A percentile compares a stretch with the other conserved stretches of the same genome.
phyloP scores from a whole-genome alignment of 768 basidiomycete genomes.

The Pilatotrama ljubarskyi region DNA sequence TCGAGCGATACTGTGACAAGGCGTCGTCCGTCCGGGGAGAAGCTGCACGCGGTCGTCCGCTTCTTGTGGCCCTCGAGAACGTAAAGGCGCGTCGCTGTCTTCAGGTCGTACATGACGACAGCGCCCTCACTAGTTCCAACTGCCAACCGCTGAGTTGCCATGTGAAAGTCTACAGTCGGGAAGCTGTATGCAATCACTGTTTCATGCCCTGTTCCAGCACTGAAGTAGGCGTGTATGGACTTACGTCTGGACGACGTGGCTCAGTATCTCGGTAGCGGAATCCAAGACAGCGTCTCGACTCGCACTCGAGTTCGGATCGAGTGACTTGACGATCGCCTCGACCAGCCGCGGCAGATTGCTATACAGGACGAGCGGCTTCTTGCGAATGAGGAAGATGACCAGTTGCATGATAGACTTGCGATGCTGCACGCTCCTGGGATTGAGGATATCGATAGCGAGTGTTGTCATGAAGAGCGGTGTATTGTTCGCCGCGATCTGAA shows the following conservation, averaged over 20 bases:
- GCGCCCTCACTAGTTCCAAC: slow-evolving; percentile 96
- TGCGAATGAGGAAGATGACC: slow-evolving; percentile 90
- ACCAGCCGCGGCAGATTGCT: slow-evolving; percentile 81
- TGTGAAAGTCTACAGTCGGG: slow-evolving; percentile 93
- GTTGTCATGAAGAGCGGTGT: slow-evolving; percentile 95
- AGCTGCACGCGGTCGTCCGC: slow-evolving; percentile 79
- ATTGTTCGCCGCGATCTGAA: slow-evolving; percentile 81
- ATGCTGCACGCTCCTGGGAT: slow-evolving; percentile 71
- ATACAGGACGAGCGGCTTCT: slow-evolving; percentile 86
- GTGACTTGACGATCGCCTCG: slow-evolving; percentile 94
- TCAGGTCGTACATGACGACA: slow-evolving; percentile 93
- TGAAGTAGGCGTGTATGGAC: slow-evolving; percentile 25
- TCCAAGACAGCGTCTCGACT: slow-evolving; percentile 85
- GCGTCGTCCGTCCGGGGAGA: slow-evolving; percentile 91
- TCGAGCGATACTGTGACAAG: slow-evolving; percentile 86
- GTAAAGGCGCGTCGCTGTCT: slow-evolving; percentile 92
- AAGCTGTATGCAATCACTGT: no score
- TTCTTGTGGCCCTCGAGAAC: slow-evolving; percentile 91
- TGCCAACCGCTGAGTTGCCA: slow-evolving; percentile 80
- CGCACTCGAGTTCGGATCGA: slow-evolving; percentile 84
- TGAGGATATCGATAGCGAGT: slow-evolving; percentile 83
- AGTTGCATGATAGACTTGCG: slow-evolving; percentile 90
- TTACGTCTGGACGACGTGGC: slow-evolving; percentile 92
- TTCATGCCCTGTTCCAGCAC: background rate
- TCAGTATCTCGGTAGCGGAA: slow-evolving; percentile 91